Evolutionary conservation across 2,329 filamentous ascomycete species (phyloP).

Genomic region (Colletotrichum sidae): DNA sequence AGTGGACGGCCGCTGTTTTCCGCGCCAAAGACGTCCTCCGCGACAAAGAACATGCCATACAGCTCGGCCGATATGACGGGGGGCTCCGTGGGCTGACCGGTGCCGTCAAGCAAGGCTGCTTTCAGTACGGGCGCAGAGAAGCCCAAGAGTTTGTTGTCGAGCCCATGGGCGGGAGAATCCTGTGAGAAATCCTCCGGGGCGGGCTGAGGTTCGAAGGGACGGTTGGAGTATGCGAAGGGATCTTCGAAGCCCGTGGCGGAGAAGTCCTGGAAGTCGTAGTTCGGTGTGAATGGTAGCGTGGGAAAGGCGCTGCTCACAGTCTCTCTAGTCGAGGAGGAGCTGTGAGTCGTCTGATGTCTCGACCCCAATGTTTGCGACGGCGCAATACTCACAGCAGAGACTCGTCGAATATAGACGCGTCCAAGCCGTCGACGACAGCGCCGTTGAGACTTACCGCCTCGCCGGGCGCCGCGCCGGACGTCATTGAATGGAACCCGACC

Average conservation of each 20-base stretch:
- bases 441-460: slow-evolving; percentile 61
- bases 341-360: slow-evolving; percentile 31
- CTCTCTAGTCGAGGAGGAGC: slow-evolving; percentile 46
- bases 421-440: slow-evolving; percentile 62
- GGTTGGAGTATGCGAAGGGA: slow-evolving; percentile 69
- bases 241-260: slow-evolving; percentile 72
- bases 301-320: slow-evolving; percentile 56
- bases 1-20: slow-evolving; percentile 68
- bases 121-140: slow-evolving; percentile 75
- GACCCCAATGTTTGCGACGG: slow-evolving; percentile 7
- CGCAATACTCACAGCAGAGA: slow-evolving; percentile 62
- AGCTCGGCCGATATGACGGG: slow-evolving; percentile 76
- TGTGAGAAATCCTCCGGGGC: slow-evolving; percentile 58
- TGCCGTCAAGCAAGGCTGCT: slow-evolving; percentile 73
- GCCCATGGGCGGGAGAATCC: slow-evolving; percentile 65
- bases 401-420: slow-evolving; percentile 65
- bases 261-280: slow-evolving; percentile 71
- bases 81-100: slow-evolving; percentile 68
- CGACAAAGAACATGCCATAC: slow-evolving; percentile 90
- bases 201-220: slow-evolving; percentile 58
- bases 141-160: slow-evolving; percentile 78
- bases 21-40: slow-evolving; percentile 81
- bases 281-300: slow-evolving; percentile 65
- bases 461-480: slow-evolving; percentile 55
- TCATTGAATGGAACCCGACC: slow-evolving; percentile 69